phyloP scores from a whole-genome alignment of 352 stramenopile species.

The Pythium brachiatum region DNA sequence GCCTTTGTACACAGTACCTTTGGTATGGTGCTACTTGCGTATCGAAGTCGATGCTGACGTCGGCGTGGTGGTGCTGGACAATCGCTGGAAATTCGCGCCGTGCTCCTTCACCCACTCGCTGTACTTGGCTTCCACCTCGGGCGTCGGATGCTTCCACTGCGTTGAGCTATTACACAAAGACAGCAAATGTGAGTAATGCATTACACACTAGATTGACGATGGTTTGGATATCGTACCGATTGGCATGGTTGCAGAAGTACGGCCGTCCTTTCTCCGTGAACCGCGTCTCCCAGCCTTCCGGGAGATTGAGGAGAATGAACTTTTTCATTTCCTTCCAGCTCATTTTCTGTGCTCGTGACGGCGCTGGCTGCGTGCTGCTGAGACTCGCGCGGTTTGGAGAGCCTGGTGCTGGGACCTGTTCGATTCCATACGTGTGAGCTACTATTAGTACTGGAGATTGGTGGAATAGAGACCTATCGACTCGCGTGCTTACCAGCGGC shows the following conservation, averaged over 20 bases:
- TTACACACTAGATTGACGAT: not conserved
- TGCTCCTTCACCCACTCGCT: conserved; percentile 78
- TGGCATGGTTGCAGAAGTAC: conserved; percentile 81
- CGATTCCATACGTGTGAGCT: too few species aligned
- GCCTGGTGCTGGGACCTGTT: conserved; percentile 1
- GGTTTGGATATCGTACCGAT: conserved; percentile 36
- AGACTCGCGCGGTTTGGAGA: conserved; percentile 19
- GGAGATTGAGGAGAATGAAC: conserved; percentile 62
- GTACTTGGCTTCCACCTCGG: conserved; percentile 74
- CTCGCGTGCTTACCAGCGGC: not conserved
- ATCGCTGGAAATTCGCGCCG: conserved; percentile 39
- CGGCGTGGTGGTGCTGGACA: conserved; percentile 1
- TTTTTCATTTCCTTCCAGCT: conserved; percentile 80
- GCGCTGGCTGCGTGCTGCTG: conserved; percentile 29
- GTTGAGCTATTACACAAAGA: conserved; percentile 47
- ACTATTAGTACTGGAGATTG: too few species aligned
- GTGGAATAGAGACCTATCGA: too few species aligned
- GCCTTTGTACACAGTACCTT: not conserved
- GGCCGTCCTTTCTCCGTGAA: conserved; percentile 79
- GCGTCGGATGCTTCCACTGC: conserved; percentile 79
- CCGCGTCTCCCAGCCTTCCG: conserved; percentile 75
- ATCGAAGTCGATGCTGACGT: not conserved
- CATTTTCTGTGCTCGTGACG: conserved; percentile 42
- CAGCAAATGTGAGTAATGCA: too few species aligned
- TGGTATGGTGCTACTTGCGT: conserved; percentile 7